phyloP scores from a whole-genome alignment of 2,329 filamentous ascomycete genomes.

The Zalaria obscura region DNA sequence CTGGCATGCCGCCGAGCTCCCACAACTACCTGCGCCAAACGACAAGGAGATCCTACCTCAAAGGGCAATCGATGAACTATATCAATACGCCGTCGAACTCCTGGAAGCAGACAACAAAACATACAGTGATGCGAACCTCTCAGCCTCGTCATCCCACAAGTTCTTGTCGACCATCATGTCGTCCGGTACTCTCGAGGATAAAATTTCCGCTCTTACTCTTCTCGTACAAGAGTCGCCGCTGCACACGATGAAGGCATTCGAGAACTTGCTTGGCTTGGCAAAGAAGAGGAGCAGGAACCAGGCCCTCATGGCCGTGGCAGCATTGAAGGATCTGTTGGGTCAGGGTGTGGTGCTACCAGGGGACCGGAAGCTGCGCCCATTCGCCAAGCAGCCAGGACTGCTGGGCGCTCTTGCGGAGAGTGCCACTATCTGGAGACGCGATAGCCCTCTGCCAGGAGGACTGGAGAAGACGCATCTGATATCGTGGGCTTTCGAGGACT shows the following conservation, averaged over 20 bases:
- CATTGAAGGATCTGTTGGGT: conserved; percentile 85
- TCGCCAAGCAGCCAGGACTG: conserved; percentile 66
- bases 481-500: conserved; percentile 85
- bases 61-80: conserved; percentile 41
- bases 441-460: conserved; percentile 58
- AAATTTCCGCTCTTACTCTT: conserved; percentile 86
- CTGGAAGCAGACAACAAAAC: conserved; percentile 63
- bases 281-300: conserved; percentile 88
- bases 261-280: conserved; percentile 69
- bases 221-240: conserved; percentile 92
- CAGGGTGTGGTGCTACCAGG: conserved; percentile 74
- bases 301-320: conserved; percentile 81
- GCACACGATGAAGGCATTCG: conserved; percentile 81
- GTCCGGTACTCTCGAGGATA: conserved; percentile 90
- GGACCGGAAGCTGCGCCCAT: conserved; percentile 67
- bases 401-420: conserved; percentile 53
- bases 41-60: conserved; percentile 33
- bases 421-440: conserved; percentile 48
- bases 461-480: conserved; percentile 68
- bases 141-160: conserved; percentile 77
- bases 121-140: conserved; percentile 57
- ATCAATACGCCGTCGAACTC: conserved; percentile 58
- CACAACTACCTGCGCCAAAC: conserved; percentile 33
- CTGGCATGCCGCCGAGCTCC: conserved; percentile 49
- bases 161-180: conserved; percentile 97